These are phyloP conservation scores for Talaromyces sp. DNA, from an alignment of 2,329 filamentous ascomycete genomes.

Conservation along the genomic window DNA sequence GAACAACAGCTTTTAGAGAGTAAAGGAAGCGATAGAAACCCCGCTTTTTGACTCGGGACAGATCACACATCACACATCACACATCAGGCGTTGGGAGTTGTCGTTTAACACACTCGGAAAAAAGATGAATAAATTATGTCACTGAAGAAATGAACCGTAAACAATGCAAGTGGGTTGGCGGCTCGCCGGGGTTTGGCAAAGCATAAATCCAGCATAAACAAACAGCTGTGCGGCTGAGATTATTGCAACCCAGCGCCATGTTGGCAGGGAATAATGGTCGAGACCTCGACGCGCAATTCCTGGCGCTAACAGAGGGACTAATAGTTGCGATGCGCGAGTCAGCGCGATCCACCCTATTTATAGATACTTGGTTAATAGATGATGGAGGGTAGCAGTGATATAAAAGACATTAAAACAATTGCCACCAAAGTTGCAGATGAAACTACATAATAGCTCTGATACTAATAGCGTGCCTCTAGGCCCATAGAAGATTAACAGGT, in stretches of 20 bases:
- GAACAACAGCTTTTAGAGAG: background rate
- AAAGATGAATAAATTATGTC: background rate
- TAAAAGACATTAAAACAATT: too few relatives aligned
- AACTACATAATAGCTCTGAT: too few relatives aligned
- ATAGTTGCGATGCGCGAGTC: background rate
- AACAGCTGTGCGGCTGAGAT: background rate
- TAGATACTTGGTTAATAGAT: too few relatives aligned
- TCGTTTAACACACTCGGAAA: background rate
- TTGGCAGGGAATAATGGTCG: background rate
- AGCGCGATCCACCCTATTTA: too few relatives aligned
- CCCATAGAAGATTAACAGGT: too few relatives aligned
- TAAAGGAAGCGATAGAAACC: background rate
- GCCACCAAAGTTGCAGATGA: too few relatives aligned
- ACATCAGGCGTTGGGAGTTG: background rate
- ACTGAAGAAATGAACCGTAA: too few relatives aligned
- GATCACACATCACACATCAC: background rate
- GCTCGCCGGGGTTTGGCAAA: background rate
- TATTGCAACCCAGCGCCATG: background rate
- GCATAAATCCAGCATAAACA: background rate
- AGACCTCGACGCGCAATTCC: background rate
- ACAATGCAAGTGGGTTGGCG: too few relatives aligned
- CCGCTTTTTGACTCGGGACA: background rate
- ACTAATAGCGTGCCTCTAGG: too few relatives aligned
- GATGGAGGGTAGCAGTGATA: too few relatives aligned
- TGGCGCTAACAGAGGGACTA: background rate